Evolutionary conservation across 352 stramenopile genomes (phyloP), one percentile per base, ranked within the genome.

Genomic region (Phytophthora capsici): DNA sequence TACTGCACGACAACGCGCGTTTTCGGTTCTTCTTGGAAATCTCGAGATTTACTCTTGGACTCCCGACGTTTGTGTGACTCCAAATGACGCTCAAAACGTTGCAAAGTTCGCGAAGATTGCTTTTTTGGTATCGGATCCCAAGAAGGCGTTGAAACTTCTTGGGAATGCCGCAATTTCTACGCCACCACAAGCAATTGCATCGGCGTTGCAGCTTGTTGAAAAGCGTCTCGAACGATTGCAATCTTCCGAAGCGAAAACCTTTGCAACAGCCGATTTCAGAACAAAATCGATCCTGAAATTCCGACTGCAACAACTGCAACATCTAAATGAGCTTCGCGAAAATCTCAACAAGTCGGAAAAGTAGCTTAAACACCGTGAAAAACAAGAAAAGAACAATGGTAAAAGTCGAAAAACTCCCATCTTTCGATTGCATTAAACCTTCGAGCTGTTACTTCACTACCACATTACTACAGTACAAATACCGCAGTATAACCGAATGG

Each of bases 361-460:
- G 28, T 34, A 34, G 28, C 8, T 2, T 34, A 34, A 34, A 13
- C n/a, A n/a, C n/a, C n/a, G n/a, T n/a, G n/a, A n/a, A n/a, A n/a
- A n/a, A 23, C n/a, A 40, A 10, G 26, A 19, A 55, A 47, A 22
- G n/a, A 45, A 0, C 46, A 52, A n/a, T 9, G 9, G 28, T 2
- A 16, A 67, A 62, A 38, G 44, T 77, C 58, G 66, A 76, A 79
- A 75, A 79, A 76, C 71, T 76, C 71, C 66, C 69, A 75, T 71
- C 62, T 74, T 75, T 78, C 69, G 60, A 66, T 61, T 78, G 63
- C 67, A 69, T 75, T 75, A 66, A 28, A 56, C 48, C 65, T 49
- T 61, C 49, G 46, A 61, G 28, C 4, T 59, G 47, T 41, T 22
- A 40, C 28, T 34, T 66, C 22, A 37, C 23, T 47, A 43, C 26